Evolutionary conservation across 129 eudicot species (phyloP).

Genomic region (carrot (Daucus carota)): DNA sequence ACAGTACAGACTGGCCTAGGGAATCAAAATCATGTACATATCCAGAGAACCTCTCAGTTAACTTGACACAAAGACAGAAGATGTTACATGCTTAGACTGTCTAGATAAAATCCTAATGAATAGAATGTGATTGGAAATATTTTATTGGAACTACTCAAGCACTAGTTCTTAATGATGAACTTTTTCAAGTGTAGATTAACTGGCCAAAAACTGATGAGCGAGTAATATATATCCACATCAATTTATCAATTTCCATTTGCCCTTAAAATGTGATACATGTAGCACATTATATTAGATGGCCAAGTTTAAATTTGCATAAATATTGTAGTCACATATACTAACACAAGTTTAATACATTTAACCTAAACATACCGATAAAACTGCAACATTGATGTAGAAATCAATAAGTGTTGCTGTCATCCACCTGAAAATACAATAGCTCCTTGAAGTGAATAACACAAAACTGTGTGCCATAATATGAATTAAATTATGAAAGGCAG

Average conservation of each 20-base stretch:
- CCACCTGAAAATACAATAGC: conserved; percentile 54
- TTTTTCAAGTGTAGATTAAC: background rate
- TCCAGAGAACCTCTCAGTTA: too few species aligned
- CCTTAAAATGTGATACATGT: background rate
- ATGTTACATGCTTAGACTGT: too few species aligned
- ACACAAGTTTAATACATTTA: background rate
- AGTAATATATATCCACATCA: background rate
- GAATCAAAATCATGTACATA: too few species aligned
- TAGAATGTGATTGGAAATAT: too few species aligned
- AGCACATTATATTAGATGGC: background rate
- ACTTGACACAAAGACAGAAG: too few species aligned
- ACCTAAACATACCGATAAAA: conserved; percentile 46
- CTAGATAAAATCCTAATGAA: too few species aligned
- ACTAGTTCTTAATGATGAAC: background rate
- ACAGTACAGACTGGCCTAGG: too few species aligned
- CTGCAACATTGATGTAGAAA: conserved; percentile 59
- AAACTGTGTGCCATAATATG: background rate
- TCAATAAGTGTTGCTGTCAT: conserved; percentile 57
- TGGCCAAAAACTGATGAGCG: background rate
- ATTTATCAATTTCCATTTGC: background rate
- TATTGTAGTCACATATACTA: background rate
- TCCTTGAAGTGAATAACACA: conserved; percentile 2
- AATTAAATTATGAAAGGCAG: background rate
- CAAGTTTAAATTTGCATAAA: background rate
- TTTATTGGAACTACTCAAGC: background rate